These are phyloP conservation scores for Schizothecium vesticola DNA, from an alignment of 495 filamentous ascomycete species.

Conservation along the genomic window DNA sequence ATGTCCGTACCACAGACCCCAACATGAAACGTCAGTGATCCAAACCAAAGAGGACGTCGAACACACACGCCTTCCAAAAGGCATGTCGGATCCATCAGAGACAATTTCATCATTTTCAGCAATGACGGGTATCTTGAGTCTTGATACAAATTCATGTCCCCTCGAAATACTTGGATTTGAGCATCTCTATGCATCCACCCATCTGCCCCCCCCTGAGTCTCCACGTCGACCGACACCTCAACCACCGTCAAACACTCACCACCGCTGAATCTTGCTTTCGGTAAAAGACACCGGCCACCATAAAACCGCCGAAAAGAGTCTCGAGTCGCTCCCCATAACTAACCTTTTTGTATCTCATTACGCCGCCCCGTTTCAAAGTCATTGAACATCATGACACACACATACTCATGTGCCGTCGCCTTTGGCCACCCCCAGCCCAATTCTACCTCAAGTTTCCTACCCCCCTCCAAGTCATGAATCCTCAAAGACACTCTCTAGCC, in stretches of 20 bases:
- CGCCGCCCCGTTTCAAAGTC: background rate
- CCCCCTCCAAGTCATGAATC: background rate
- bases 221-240: background rate
- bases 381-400: background rate
- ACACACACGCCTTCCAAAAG: background rate
- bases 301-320: background rate
- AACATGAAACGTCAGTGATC: background rate
- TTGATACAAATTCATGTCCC: background rate
- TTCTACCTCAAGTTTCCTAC: background rate
- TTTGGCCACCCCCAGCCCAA: background rate
- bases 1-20: background rate
- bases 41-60: background rate
- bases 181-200: background rate
- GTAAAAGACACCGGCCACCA: background rate
- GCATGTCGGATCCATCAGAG: background rate
- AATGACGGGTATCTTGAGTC: background rate
- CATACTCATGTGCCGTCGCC: background rate
- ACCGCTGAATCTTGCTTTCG: background rate
- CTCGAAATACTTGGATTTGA: background rate
- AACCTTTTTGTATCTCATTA: background rate
- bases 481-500: conserved; percentile 9
- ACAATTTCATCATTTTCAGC: background rate
- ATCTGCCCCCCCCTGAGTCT: background rate
- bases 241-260: background rate
- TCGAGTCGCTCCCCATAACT: background rate